These are phyloP conservation scores for Ustulina deusta DNA, from an alignment of 2,329 filamentous ascomycete species.

Conservation along the genomic window DNA sequence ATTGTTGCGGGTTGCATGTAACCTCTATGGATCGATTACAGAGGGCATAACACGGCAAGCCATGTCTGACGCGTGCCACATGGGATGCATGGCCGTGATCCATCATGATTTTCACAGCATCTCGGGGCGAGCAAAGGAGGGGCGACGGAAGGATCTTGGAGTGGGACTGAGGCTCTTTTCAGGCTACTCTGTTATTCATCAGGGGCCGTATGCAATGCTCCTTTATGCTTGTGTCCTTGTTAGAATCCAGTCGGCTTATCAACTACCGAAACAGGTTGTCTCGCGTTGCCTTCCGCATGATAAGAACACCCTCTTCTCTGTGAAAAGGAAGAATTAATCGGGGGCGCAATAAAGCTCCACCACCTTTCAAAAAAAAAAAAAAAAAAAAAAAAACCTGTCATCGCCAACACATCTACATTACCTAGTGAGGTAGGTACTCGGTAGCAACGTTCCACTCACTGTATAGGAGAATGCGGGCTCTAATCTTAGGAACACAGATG, in stretches of 20 bases:
- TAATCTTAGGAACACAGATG: background rate
- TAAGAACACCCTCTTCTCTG: too few species aligned
- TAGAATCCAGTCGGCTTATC: slow-evolving; percentile 8
- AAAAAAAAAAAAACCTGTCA: background rate
- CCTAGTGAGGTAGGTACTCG: background rate
- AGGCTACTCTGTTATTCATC: slow-evolving; percentile 29
- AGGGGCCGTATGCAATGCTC: slow-evolving; percentile 31
- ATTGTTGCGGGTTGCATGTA: background rate
- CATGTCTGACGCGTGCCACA: background rate
- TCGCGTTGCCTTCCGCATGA: too few species aligned
- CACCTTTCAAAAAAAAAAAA: background rate
- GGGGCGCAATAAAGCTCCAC: slow-evolving; percentile 7
- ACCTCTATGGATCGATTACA: background rate
- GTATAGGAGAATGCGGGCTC: background rate
- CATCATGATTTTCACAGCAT: slow-evolving; percentile 20
- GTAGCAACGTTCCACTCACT: slow-evolving; percentile 22
- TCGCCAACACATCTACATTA: background rate
- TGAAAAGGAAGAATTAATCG: background rate
- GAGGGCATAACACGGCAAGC: background rate
- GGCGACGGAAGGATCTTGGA: slow-evolving; percentile 21
- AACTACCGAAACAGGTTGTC: background rate
- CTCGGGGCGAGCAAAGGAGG: background rate
- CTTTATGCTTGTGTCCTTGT: slow-evolving; percentile 8
- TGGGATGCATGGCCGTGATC: slow-evolving; percentile 19
- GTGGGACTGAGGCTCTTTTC: slow-evolving; percentile 32